Conservation (phyloP, 305 asterid species). For the Ajuga reptans region DNA sequence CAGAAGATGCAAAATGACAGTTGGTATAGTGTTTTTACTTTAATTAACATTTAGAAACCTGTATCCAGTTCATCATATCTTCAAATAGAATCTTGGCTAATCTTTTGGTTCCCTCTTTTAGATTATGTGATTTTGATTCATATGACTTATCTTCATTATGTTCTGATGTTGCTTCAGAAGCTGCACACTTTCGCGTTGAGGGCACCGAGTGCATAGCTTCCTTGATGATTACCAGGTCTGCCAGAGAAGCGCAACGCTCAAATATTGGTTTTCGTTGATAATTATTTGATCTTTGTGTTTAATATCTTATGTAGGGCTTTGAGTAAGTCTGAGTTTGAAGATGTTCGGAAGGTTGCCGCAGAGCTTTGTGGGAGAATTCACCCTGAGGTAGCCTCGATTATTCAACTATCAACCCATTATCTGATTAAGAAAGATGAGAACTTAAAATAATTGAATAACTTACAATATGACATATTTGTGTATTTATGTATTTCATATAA, state of each 20-base stretch:
- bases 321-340: conserved; percentile 67
- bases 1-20: background rate
- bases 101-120: background rate
- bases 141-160: background rate
- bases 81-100: background rate
- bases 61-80: background rate
- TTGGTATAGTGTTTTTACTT: background rate
- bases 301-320: conserved; percentile 49
- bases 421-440: background rate
- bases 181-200: conserved; percentile 27
- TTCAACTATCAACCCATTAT: background rate
- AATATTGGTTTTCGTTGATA: background rate
- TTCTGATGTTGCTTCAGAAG: conserved; percentile 36
- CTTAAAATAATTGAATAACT: background rate
- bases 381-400: conserved; percentile 47
- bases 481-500: background rate
- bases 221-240: conserved; percentile 63
- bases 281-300: conserved; percentile 16
- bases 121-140: background rate
- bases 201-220: conserved; percentile 52
- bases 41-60: background rate
- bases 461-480: too few relatives aligned
- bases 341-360: conserved; percentile 86
- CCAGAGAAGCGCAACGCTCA: conserved; percentile 3
- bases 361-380: conserved; percentile 91